Percentiles rank a stretch among this genome's conserved stretches.
These are phyloP conservation scores for Zygosaccharomyces sapae DNA, from an alignment of 1,139 yeast genomes.

Conservation along the genomic window DNA sequence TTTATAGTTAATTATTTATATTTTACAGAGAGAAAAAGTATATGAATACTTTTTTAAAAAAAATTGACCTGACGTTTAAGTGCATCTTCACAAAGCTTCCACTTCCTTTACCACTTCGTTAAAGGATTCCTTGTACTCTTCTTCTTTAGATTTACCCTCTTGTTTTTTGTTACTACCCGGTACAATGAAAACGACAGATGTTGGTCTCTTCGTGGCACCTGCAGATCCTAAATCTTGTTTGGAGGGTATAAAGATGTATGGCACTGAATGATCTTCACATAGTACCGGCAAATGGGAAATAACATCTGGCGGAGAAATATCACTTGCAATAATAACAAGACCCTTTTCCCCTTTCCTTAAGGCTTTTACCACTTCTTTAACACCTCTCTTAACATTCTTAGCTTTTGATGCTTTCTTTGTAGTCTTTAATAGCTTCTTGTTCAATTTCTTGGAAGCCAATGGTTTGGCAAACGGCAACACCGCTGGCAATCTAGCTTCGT, in stretches of 20 bases:
- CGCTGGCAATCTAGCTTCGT: constrained; percentile 87
- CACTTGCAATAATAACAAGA: constrained; percentile 93
- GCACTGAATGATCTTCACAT: constrained; percentile 90
- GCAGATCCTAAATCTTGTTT: constrained; percentile 98
- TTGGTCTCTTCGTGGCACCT: constrained; percentile 98
- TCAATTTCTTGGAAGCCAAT: constrained; percentile 90
- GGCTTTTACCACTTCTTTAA: constrained; percentile 97
- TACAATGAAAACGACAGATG: constrained; percentile 94
- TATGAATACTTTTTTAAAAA: background rate
- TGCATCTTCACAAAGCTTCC: constrained; percentile 28
- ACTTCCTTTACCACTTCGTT: constrained; percentile 96
- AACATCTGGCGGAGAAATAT: constrained; percentile 95
- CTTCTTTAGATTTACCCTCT: constrained; percentile 72
- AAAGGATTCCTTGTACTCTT: constrained; percentile 86
- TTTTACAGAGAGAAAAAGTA: background rate
- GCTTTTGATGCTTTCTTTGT: constrained; percentile 97
- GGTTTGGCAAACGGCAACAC: constrained; percentile 91
- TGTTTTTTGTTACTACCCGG: constrained; percentile 92
- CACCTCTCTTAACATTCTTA: constrained; percentile 97
- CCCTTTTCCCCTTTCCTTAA: constrained; percentile 98
- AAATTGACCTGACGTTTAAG: background rate
- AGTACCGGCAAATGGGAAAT: constrained; percentile 95
- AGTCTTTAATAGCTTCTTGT: constrained; percentile 91
- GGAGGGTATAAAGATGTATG: constrained; percentile 89
- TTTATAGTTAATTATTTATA: background rate